Percentiles rank a stretch among this genome's conserved stretches.
Evolutionary conservation across 2,329 filamentous ascomycete genomes (phyloP).

Genomic region (Pestalotiopsis fici): DNA sequence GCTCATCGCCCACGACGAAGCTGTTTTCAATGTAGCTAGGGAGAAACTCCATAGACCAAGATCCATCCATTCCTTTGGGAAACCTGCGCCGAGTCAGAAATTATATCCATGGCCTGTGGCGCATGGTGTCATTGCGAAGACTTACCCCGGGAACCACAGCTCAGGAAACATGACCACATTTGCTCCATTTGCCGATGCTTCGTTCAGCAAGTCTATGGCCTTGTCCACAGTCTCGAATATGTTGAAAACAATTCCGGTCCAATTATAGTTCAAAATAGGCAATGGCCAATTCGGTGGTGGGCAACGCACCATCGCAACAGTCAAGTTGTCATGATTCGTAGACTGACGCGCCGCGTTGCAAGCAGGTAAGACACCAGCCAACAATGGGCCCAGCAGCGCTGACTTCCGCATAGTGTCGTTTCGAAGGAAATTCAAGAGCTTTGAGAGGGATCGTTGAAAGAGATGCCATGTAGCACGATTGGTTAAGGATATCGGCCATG

Average conservation of each 20-base stretch:
- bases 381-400: too few species aligned
- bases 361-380: neutral
- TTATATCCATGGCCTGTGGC: neutral
- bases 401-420: too few species aligned
- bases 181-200: neutral
- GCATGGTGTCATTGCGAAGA: neutral
- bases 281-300: neutral
- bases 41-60: neutral
- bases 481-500: too few species aligned
- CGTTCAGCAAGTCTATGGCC: neutral
- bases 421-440: too few species aligned
- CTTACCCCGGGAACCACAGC: neutral
- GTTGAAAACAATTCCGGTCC: neutral
- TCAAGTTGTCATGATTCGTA: neutral
- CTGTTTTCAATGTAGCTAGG: neutral
- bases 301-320: neutral
- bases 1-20: neutral
- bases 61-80: neutral
- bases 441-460: too few species aligned
- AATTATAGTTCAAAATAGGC: neutral
- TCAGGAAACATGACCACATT: neutral
- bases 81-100: neutral
- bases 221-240: neutral
- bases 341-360: neutral
- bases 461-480: too few species aligned